phyloP scores from a whole-genome alignment of 805 yeast species.

The Ascoidea tarda region DNA sequence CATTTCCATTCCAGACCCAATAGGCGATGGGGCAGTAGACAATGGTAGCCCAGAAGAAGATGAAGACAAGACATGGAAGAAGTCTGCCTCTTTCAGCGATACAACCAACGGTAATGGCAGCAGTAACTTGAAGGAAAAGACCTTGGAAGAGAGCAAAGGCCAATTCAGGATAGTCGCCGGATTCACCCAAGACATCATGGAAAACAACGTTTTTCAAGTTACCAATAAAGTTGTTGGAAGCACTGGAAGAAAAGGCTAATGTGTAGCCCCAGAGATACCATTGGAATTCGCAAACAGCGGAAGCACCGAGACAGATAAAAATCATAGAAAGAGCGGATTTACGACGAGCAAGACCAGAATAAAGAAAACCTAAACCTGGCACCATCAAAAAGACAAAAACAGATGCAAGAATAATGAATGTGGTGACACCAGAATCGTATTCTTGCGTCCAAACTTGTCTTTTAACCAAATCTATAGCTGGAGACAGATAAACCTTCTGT shows the following conservation, averaged over 20 bases:
- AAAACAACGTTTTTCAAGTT: conserved; percentile 19
- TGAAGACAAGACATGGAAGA: conserved; percentile 68
- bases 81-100: conserved; percentile 88
- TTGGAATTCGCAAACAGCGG: conserved; percentile 64
- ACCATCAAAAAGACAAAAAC: too few species aligned
- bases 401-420: too few species aligned
- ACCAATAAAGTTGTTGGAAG: conserved; percentile 79
- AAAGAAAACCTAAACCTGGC: conserved; percentile 80
- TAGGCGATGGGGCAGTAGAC: conserved; percentile 92
- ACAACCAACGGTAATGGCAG: conserved; percentile 86
- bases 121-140: conserved; percentile 84
- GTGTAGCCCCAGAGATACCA: conserved; percentile 99
- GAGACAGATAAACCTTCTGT: too few species aligned
- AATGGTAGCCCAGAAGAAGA: conserved; percentile 79
- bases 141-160: conserved; percentile 81
- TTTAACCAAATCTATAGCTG: too few species aligned
- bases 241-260: conserved; percentile 65
- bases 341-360: conserved; percentile 82
- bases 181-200: conserved; percentile 35
- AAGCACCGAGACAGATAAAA: conserved; percentile 62
- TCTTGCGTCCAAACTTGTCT: too few species aligned
- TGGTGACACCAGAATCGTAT: too few species aligned
- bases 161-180: conserved; percentile 56
- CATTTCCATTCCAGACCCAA: conserved; percentile 90
- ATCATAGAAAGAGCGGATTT: conserved; percentile 82